These are phyloP conservation scores for Diphasiastrum complanatum DNA, from an alignment of 83 land plant species.

Conservation along the genomic window DNA sequence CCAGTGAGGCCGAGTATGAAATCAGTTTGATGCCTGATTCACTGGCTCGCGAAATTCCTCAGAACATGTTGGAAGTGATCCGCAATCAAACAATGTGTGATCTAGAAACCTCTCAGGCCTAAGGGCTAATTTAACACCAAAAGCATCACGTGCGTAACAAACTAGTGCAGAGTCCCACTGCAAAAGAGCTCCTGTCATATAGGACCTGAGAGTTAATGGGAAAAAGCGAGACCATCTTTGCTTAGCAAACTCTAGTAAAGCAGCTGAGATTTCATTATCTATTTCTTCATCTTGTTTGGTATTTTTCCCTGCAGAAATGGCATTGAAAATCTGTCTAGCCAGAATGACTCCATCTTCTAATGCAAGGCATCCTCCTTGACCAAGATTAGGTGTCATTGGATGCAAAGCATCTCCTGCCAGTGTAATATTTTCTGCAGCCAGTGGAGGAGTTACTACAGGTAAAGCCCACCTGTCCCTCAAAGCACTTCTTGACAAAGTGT, in stretches of 20 bases:
- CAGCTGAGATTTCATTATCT: slow-evolving; percentile 24
- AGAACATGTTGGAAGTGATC: too few species aligned
- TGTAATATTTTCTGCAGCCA: slow-evolving; percentile 38
- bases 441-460: slow-evolving; percentile 52
- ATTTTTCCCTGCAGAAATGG: slow-evolving; percentile 23
- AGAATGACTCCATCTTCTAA: slow-evolving; percentile 66
- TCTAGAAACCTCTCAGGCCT: slow-evolving; percentile 49
- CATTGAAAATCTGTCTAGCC: slow-evolving; percentile 43
- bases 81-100: slow-evolving; percentile 65
- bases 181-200: slow-evolving; percentile 49
- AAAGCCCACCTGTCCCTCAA: slow-evolving; percentile 68
- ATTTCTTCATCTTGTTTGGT: slow-evolving; percentile 4
- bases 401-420: slow-evolving; percentile 83
- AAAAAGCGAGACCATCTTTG: slow-evolving; percentile 69
- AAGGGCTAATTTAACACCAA: slow-evolving; percentile 47
- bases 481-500: slow-evolving; percentile 41
- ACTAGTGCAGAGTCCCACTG: slow-evolving; percentile 59
- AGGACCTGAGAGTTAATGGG: slow-evolving; percentile 50
- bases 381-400: slow-evolving; percentile 83
- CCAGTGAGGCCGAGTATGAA: too few species aligned
- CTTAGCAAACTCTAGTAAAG: slow-evolving; percentile 37
- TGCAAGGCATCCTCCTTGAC: slow-evolving; percentile 76
- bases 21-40: too few species aligned
- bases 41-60: too few species aligned
- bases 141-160: slow-evolving; percentile 49